Conservation (phyloP, 345 rosid genomes). For the Salix brachista region DNA sequence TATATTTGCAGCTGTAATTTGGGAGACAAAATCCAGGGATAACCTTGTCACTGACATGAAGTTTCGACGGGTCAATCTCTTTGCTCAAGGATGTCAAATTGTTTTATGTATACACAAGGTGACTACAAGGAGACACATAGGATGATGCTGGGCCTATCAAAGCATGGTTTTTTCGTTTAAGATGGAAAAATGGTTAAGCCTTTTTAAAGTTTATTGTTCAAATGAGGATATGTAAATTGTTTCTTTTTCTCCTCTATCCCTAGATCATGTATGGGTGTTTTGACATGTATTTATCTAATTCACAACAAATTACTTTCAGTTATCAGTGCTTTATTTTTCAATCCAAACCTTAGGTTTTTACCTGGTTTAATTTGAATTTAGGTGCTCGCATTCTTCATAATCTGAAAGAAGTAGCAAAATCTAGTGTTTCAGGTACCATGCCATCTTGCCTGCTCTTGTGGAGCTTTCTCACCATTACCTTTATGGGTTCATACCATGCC, state of each 20-base stretch:
- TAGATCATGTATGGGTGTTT: constrained; percentile 19
- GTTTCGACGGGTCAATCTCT: constrained; percentile 16
- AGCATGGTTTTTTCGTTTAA: constrained; percentile 10
- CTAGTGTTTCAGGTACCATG: constrained; percentile 33
- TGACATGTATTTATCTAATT: constrained; percentile 28
- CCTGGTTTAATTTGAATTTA: constrained; percentile 39
- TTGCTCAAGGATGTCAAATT: constrained; percentile 4
- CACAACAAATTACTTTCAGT: constrained; percentile 18
- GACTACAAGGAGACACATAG: constrained; percentile 22
- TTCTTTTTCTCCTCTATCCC: constrained; percentile 19
- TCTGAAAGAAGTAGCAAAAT: constrained; percentile 28
- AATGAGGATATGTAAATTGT: constrained; percentile 31
- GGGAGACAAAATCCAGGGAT: constrained; percentile 4
- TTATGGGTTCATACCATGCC: neutral
- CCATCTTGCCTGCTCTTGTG: constrained; percentile 15
- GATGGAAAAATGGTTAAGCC: constrained; percentile 16
- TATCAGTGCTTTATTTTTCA: constrained; percentile 24
- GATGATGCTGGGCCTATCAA: constrained; percentile 21
- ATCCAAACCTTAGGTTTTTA: constrained; percentile 28
- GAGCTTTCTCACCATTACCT: constrained; percentile 3
- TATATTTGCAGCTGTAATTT: constrained; percentile 19
- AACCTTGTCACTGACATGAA: constrained; percentile 13
- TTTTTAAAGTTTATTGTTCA: constrained; percentile 20
- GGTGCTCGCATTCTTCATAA: constrained; percentile 25
- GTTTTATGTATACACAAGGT: constrained; percentile 13